Evolutionary conservation across 1,284 basidiomycete species (phyloP), one percentile per base, ranked within the genome.

Genomic region (Erythrobasidium hasegawianum): DNA sequence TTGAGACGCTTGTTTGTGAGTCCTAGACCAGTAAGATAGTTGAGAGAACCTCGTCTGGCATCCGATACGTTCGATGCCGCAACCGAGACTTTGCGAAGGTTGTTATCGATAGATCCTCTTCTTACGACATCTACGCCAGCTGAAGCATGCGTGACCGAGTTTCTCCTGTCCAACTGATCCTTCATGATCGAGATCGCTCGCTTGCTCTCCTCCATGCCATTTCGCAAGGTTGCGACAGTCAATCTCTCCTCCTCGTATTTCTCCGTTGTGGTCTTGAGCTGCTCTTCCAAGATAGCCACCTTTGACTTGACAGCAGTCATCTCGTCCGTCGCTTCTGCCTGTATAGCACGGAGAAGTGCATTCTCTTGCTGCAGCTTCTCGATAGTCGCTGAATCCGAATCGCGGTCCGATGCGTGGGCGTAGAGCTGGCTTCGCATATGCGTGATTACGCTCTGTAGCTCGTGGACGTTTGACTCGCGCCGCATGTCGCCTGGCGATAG

Each of bases 131-230:
- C 22, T 18, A 55, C 29, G 47, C 58, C 65, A 52, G 29, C 56
- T 8, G 57, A 38, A 26, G 50, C 60, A 26, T 54, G 27, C 13
- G 61, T 59, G 11, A 43, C 43, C 16, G 47, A 49, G 33, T 53
- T 39, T 13, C 57, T 45, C 2, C 55, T 27, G 41, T 57, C 59
- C 47, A 43, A 11, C 39, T 59, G 57, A 56, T 75, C 54, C 78
- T 95, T 91, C 18, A 96, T 81, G n/a, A 87, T 83, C 88, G 94
- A 93, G 43, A 96, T 82, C 13, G 88, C 90, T 62, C 89, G 86
- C 71, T 92, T 82, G 78, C 89, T 90, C 76, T 92, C 88, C 73
- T 95, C 91, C n/a, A 95, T 88, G 75, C 91, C 93, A 18, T 85
- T 82, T 38, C 92, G 82, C 45, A 96, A 80, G 76, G 90, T 80